Evolutionary conservation across 805 yeast species (phyloP).

Genomic region (Wickerhamia fluorescens): DNA sequence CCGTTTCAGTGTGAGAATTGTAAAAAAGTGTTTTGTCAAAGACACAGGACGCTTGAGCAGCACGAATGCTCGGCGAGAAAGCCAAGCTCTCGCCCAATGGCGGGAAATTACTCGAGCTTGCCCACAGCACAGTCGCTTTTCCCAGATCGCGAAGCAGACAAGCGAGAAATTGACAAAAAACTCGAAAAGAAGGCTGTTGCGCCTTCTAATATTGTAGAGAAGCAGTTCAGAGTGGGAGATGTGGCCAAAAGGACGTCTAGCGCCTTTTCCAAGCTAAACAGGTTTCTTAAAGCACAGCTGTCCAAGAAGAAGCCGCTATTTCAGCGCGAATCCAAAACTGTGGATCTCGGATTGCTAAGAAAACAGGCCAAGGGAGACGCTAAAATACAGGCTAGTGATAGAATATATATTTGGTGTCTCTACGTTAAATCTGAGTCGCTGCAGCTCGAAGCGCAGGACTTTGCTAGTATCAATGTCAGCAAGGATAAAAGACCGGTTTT

Average conservation of each 20-base stretch:
- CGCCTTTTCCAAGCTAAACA: constrained; percentile 21
- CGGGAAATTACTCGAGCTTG: constrained; percentile 7
- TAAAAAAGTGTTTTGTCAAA: constrained; percentile 39
- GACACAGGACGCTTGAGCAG: constrained; percentile 35
- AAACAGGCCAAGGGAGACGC: constrained; percentile 47
- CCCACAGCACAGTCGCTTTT: constrained; percentile 43
- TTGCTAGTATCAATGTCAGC: constrained; percentile 17
- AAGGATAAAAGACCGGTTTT: constrained; percentile 30
- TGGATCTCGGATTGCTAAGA: constrained; percentile 34
- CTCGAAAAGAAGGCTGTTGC: constrained; percentile 8
- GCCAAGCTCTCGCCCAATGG: constrained; percentile 4
- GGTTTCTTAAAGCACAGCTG: constrained; percentile 21
- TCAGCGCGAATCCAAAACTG: constrained; percentile 5
- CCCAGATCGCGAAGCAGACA: constrained; percentile 43
- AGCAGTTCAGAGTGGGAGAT: constrained; percentile 23
- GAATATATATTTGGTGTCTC: constrained; percentile 44
- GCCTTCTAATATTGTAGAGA: constrained; percentile 19
- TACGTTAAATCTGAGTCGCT: constrained; percentile 23
- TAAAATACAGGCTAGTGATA: constrained; percentile 34
- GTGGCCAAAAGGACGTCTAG: constrained; percentile 12
- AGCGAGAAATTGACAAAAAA: constrained; percentile 25
- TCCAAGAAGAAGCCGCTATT: constrained; percentile 4
- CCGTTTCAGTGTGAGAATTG: constrained; percentile 52
- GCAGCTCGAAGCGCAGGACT: constrained; percentile 12
- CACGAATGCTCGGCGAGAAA: constrained; percentile 25